phyloP scores from a whole-genome alignment of 257 asterid genomes.

The Haberlea rhodopensis region DNA sequence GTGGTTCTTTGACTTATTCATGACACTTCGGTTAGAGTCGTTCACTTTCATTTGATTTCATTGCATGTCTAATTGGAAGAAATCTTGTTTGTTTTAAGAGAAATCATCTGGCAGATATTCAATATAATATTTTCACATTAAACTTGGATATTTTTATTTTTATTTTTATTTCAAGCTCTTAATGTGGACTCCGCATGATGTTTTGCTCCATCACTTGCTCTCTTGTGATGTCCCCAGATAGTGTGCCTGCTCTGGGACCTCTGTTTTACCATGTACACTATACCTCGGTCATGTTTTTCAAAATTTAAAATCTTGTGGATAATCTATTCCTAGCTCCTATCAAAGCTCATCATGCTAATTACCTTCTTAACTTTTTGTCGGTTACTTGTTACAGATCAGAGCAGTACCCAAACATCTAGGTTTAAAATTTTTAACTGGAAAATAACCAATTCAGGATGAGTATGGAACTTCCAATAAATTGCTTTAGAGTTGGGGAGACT shows the following conservation, averaged over 20 bases:
- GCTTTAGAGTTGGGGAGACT: not conserved
- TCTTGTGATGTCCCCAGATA: no score
- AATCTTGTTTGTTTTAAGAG: conserved; percentile 10
- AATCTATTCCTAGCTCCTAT: conserved; percentile 1
- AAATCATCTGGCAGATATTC: conserved; percentile 10
- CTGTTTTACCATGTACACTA: not conserved
- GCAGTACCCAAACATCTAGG: not conserved
- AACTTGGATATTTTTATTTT: not conserved
- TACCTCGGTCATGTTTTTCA: not conserved
- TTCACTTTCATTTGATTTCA: not conserved
- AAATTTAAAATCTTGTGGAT: not conserved
- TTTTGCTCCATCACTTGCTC: no score
- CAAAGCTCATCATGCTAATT: not conserved
- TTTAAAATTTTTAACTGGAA: not conserved
- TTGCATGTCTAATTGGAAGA: not conserved
- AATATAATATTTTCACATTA: conserved; percentile 20
- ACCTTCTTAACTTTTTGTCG: not conserved
- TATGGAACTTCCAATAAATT: not conserved
- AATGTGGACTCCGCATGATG: not conserved
- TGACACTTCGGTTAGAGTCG: not conserved
- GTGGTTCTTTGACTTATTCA: conserved; percentile 12
- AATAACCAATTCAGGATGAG: not conserved
- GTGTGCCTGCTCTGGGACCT: not conserved
- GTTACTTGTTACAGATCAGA: not conserved
- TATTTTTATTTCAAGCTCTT: no score